phyloP scores from a whole-genome alignment of 371 early-diverging fungal species.

The Rhizopus sp. region DNA sequence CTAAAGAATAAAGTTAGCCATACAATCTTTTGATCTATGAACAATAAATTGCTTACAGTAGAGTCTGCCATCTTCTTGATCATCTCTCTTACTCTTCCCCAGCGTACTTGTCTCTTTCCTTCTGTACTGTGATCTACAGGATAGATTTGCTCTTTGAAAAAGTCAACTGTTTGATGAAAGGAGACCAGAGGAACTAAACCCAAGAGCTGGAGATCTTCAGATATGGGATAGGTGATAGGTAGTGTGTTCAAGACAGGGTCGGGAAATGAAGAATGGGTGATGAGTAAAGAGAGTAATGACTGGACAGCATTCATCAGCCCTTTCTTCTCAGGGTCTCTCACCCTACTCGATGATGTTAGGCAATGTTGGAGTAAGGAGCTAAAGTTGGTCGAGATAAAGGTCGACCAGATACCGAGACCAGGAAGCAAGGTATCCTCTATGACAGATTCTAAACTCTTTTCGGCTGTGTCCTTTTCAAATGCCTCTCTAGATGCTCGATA shows the following conservation, averaged over 20 bases:
- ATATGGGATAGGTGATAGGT: slow-evolving; percentile 42
- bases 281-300: slow-evolving; percentile 32
- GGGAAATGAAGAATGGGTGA: slow-evolving; percentile 42
- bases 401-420: slow-evolving; percentile 48
- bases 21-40: not conserved
- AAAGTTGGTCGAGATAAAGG: slow-evolving; percentile 33
- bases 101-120: slow-evolving; percentile 45
- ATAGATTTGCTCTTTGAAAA: slow-evolving; percentile 40
- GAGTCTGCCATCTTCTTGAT: slow-evolving; percentile 43
- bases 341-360: slow-evolving; percentile 21
- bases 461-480: slow-evolving; percentile 15
- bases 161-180: slow-evolving; percentile 45
- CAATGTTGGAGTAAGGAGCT: slow-evolving; percentile 38
- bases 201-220: slow-evolving; percentile 41
- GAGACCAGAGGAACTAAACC: slow-evolving; percentile 33
- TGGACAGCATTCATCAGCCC: slow-evolving; percentile 36
- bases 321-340: slow-evolving; percentile 25
- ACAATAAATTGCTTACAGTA: slow-evolving; percentile 19
- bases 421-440: slow-evolving; percentile 36
- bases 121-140: slow-evolving; percentile 23
- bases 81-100: slow-evolving; percentile 46
- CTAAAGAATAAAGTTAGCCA: slow-evolving; percentile 16
- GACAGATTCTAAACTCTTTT: slow-evolving; percentile 18
- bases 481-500: slow-evolving; percentile 27
- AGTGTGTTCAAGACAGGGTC: slow-evolving; percentile 39